A percentile compares a stretch with the other conserved stretches of the same genome.
These are phyloP conservation scores for Alternaria sp. DNA, from an alignment of 2,329 filamentous ascomycete genomes.

Conservation along the genomic window DNA sequence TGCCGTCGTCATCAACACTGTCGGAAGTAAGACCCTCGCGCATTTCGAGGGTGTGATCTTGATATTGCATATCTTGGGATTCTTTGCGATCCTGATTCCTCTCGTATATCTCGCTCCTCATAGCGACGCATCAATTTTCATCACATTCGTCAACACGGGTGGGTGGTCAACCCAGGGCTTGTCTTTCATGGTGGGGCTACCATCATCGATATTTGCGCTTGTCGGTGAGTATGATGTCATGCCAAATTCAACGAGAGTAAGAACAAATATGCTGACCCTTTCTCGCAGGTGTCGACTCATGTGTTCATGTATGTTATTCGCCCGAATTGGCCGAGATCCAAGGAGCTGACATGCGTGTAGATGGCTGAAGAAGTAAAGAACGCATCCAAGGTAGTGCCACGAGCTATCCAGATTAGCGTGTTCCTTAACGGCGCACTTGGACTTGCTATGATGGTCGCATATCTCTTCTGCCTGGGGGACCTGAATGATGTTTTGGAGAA, in stretches of 20 bases:
- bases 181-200: constrained; percentile 7
- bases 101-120: constrained; percentile 16
- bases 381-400: constrained; percentile 30
- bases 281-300: neutral
- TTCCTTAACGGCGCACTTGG: constrained; percentile 40
- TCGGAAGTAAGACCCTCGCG: constrained; percentile 50
- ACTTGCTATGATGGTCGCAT: constrained; percentile 41
- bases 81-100: constrained; percentile 54
- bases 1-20: constrained; percentile 49
- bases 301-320: constrained; percentile 1
- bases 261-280: too few species aligned
- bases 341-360: neutral
- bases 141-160: constrained; percentile 50
- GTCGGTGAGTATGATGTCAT: neutral
- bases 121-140: constrained; percentile 44
- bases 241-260: too few species aligned
- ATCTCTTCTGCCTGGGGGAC: constrained; percentile 34
- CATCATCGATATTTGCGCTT: constrained; percentile 2
- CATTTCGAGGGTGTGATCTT: constrained; percentile 53
- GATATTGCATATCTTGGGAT: constrained; percentile 55
- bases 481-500: constrained; percentile 20
- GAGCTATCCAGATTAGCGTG: constrained; percentile 41
- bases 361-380: constrained; percentile 32
- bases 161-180: constrained; percentile 30
- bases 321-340: too few species aligned